A percentile compares a stretch with the other conserved stretches of the same genome.
Conservation (phyloP, 164 flowering plant genomes). For the Umbellularia californica region DNA sequence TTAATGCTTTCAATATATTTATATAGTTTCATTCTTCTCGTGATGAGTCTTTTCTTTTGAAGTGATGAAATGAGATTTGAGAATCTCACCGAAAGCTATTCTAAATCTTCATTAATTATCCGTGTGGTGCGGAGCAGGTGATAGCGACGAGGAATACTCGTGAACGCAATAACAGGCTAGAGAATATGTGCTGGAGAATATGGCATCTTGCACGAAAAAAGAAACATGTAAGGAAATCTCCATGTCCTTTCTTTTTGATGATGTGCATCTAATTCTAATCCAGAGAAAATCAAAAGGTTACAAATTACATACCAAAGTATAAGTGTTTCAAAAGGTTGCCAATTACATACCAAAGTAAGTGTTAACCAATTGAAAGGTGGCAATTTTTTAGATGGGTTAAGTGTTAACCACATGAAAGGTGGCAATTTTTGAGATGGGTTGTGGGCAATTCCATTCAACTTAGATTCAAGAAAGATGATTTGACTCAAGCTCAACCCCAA, state of each 20-base stretch:
- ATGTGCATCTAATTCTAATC: too few relatives aligned
- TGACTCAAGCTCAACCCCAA: too few relatives aligned
- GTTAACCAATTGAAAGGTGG: too few relatives aligned
- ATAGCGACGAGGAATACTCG: slow-evolving; percentile 60
- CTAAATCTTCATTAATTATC: not conserved
- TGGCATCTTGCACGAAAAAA: slow-evolving; percentile 71
- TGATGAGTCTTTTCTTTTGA: not conserved
- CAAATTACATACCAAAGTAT: too few relatives aligned
- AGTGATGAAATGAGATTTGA: not conserved
- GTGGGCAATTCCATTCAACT: too few relatives aligned
- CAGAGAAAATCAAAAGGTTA: too few relatives aligned
- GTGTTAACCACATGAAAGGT: too few relatives aligned
- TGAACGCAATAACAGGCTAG: slow-evolving; percentile 57
- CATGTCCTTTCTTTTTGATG: not conserved
- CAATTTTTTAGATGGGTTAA: too few relatives aligned
- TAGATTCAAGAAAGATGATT: too few relatives aligned
- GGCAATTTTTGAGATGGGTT: too few relatives aligned
- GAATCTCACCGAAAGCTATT: not conserved
- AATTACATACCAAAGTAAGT: too few relatives aligned
- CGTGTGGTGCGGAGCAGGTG: slow-evolving; percentile 26
- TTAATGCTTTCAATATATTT: not conserved
- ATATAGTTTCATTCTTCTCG: not conserved
- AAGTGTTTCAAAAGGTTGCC: too few relatives aligned
- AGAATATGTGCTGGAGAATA: slow-evolving; percentile 66
- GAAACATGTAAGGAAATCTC: slow-evolving; percentile 36